Evolutionary conservation across 2,329 filamentous ascomycete genomes (phyloP), one percentile per base, ranked within the genome.

Genomic region (Epicoccum nigrum): DNA sequence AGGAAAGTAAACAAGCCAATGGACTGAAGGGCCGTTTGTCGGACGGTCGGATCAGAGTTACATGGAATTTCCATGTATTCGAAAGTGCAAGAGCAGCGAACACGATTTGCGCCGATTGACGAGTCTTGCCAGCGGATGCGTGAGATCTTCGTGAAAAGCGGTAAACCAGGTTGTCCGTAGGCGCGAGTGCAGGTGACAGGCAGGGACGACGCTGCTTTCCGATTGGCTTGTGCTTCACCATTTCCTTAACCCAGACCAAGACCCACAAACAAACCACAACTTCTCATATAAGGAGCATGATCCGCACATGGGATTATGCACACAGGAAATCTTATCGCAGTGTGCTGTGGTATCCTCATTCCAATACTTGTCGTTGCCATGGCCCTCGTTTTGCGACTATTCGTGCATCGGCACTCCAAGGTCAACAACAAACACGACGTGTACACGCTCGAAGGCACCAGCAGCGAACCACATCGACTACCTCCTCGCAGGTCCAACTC

Each of bases 331-430:
- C 56, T 61, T 8, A 55, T 70, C 32, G 58, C 60, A 39, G 32
- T 49, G 4, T 62, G 53, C 41, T 9, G 62, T 27, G 52, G 62
- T 31, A 41, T 63, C 19, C 38, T 54, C 21, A 21, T 62, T 33
- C 45, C 33, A 16, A 41, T 59, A 20, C 8, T 67, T 19, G 38
- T 57, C 34, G 50, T 52, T 51, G n/a, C n/a, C n/a, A 69, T 71
- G 65, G 64, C 64, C 41, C 59, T 70, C 46, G 61, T 67, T 30
- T 54, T 62, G n/a, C 58, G 65, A 45, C 56, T 69, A 25, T 48
- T 67, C 17, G 52, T 63, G 55, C 59, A 67, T 55, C 63, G 60
- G 50, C 59, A 59, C 41, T 25, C 49, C 23, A 70, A 69, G 43
- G 40, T 47, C 37, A 32, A 35, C 34, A 32, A 37, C 16, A 53